Evolutionary conservation across 768 basidiomycete species (phyloP), one percentile per base, ranked within the genome.

Genomic region (Exidia glandulosa): DNA sequence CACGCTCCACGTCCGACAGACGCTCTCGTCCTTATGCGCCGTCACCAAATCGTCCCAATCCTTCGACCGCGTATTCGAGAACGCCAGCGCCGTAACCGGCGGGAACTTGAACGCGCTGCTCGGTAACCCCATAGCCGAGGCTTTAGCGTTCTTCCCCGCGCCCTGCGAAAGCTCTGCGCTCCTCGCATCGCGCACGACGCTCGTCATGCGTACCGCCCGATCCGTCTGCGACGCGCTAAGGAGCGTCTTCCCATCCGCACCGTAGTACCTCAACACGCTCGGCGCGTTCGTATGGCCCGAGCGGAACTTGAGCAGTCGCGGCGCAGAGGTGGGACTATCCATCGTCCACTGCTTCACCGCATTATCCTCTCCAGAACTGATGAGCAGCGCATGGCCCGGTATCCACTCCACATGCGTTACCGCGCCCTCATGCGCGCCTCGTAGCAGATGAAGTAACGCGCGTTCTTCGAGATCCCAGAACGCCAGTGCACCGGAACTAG

Each of bases 21-120:
- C 80, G 3, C 82, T 77, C 65, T 95, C 94, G 54, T 92, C 90
- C 1, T 81, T 75, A 69, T 97, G 94, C 0, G 84, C 83, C n/a
- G 94, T 94, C 4, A 99, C 70, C 48, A 98, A 86, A 67, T 98
- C 94, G 67, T 98, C 95, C 96, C 96, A 99, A 63, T 99, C 94
- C 70, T 93, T 95, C 9, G 89, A 79, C 30, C 94, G 81, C 1
- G 86, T 77, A 1, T 84, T 79, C 1, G 92, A 93, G 70, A 84
- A 87, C 0, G 92, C 83, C 7, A 98, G 75, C 6, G 87, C 77
- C 1, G 83, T 85, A 32, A 96, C 79, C 0, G 90, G 79, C 14
- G 92, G 85, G 56, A 92, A 87, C 72, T 97, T 96, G 57, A 97
- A 79, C 0, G 85, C 86, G 2, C 86, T 79, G 6, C 93, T 73